Conservation (phyloP, 2,329 filamentous ascomycete genomes). For the Tolypocladium paradoxum region DNA sequence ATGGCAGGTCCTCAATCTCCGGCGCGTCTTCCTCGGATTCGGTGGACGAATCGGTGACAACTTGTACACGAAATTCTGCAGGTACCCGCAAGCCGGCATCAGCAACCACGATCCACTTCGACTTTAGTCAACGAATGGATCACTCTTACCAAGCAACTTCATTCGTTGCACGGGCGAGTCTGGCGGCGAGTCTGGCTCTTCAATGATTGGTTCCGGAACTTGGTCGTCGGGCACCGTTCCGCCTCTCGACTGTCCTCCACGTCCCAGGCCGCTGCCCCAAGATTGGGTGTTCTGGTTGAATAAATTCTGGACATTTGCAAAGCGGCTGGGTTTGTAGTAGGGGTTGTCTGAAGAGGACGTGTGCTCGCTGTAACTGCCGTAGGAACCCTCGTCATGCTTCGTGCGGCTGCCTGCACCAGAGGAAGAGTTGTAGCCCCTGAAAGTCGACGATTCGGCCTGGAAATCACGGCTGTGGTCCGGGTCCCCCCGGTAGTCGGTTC, state of each 20-base stretch:
- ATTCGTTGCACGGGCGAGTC: slow-evolving; percentile 11
- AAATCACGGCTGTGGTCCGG: neutral
- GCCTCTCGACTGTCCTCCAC: neutral
- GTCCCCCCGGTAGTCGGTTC: too few species aligned
- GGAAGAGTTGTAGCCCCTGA: neutral
- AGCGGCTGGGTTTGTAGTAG: slow-evolving; percentile 20
- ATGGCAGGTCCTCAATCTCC: neutral
- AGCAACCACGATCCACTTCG: neutral
- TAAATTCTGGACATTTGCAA: slow-evolving; percentile 1
- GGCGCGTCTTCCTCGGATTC: neutral
- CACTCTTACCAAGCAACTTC: slow-evolving; percentile 19
- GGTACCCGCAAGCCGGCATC: neutral
- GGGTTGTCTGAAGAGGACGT: slow-evolving; percentile 20
- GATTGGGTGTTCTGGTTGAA: neutral
- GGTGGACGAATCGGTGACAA: slow-evolving; percentile 1
- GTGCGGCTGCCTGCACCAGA: slow-evolving; percentile 1
- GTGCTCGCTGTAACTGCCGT: slow-evolving; percentile 10
- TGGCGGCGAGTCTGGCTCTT: slow-evolving; percentile 19
- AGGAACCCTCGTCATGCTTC: neutral
- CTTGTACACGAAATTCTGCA: slow-evolving; percentile 10
- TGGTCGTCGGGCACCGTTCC: slow-evolving; percentile 5
- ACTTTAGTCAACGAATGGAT: neutral
- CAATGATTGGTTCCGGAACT: slow-evolving; percentile 21
- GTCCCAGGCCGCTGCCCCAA: neutral
- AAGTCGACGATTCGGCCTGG: neutral